phyloP scores from a whole-genome alignment of 108 stramenopile genomes.

The Thalassiosira profunda region DNA sequence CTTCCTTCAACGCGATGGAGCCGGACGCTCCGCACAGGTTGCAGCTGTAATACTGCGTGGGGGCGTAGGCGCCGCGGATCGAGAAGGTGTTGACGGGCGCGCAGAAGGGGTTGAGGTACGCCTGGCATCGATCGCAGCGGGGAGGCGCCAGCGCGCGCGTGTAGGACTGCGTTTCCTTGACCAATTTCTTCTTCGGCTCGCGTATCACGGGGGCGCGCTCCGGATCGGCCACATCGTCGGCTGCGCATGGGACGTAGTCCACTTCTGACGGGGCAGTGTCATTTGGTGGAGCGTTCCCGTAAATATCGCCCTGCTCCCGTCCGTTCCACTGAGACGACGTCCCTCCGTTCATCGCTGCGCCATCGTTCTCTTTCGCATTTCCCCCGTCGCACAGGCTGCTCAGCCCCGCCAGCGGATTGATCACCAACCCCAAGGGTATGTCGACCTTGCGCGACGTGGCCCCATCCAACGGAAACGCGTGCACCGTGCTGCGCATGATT shows the following conservation, averaged over 20 bases:
- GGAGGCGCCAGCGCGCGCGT: constrained; percentile 48
- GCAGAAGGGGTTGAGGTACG: constrained; percentile 87
- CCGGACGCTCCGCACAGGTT: constrained; percentile 61
- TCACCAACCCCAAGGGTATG: constrained; percentile 63
- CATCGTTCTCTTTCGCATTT: not conserved
- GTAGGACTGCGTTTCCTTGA: not conserved
- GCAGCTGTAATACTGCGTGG: constrained; percentile 50
- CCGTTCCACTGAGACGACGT: constrained; percentile 19
- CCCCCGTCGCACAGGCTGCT: constrained; percentile 11
- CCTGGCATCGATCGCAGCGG: constrained; percentile 69
- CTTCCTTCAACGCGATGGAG: too few species aligned
- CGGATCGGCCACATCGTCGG: constrained; percentile 21
- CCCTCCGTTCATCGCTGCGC: constrained; percentile 3
- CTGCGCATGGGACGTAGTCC: constrained; percentile 29
- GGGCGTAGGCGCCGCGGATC: constrained; percentile 14
- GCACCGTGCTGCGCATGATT: constrained; percentile 59
- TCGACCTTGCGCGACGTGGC: constrained; percentile 44
- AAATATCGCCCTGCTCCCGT: constrained; percentile 42
- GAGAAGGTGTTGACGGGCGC: constrained; percentile 10
- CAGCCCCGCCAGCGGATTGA: constrained; percentile 63
- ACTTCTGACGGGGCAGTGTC: not conserved
- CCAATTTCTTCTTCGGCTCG: constrained; percentile 12
- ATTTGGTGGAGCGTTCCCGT: not conserved
- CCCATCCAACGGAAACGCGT: constrained; percentile 61
- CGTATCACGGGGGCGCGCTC: constrained; percentile 55